Evolutionary conservation across 176 grass and related monocot genomes (phyloP).

Genomic region (Zoysia pacifica): DNA sequence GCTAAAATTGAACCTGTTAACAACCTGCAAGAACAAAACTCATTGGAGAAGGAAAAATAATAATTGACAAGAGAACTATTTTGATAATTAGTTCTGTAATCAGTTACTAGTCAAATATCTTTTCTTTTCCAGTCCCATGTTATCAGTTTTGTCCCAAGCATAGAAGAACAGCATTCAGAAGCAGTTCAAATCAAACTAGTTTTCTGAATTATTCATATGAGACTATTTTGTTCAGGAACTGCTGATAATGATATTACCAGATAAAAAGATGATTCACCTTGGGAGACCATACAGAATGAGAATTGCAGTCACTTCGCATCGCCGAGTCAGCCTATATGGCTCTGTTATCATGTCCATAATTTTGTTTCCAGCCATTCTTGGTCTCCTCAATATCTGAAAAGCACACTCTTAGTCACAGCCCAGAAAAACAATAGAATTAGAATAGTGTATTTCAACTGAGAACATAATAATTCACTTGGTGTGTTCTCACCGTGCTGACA

Average conservation of each 20-base stretch:
- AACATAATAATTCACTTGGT: constrained; percentile 28
- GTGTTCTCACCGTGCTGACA: constrained; percentile 78
- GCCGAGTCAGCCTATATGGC: constrained; percentile 76
- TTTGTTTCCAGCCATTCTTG: constrained; percentile 81
- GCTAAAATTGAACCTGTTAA: constrained; percentile 95
- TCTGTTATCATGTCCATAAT: constrained; percentile 85
- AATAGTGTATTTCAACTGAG: neutral
- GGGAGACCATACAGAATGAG: constrained; percentile 96
- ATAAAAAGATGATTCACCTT: constrained; percentile 55
- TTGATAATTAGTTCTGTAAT: neutral
- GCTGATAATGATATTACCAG: constrained; percentile 19
- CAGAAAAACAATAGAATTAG: constrained; percentile 9
- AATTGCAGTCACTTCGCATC: constrained; percentile 98
- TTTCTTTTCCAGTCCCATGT: neutral
- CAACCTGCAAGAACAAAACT: constrained; percentile 63
- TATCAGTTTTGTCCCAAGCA: neutral
- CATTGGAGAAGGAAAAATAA: neutral
- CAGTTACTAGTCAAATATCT: neutral
- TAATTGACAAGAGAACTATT: neutral
- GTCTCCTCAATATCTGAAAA: constrained; percentile 78
- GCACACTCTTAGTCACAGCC: neutral
- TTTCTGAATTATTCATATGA: neutral
- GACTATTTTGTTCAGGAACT: neutral
- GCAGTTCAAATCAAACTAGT: neutral
- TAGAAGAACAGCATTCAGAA: constrained; percentile 23